phyloP scores from a whole-genome alignment of 805 yeast genomes.

The Wickerhamomyces rabaulensis region DNA sequence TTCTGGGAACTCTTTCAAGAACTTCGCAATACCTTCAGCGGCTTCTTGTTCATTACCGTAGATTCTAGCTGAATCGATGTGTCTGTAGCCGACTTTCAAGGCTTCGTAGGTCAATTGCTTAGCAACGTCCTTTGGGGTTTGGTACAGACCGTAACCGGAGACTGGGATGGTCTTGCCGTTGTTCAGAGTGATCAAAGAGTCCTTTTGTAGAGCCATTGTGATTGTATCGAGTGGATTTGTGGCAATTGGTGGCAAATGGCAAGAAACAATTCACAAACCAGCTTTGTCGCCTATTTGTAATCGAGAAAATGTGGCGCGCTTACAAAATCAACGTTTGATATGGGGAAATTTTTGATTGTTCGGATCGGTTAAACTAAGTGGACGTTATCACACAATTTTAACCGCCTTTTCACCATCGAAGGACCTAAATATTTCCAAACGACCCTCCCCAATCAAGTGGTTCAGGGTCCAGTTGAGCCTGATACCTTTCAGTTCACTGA shows the following conservation, averaged over 20 bases:
- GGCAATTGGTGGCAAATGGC: too few relatives aligned
- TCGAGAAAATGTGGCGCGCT: background rate
- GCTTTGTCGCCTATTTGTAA: background rate
- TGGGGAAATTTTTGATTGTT: too few relatives aligned
- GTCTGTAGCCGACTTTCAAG: conserved; percentile 21
- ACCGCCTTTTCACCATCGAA: conserved; percentile 35
- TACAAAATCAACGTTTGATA: background rate
- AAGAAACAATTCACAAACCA: too few relatives aligned
- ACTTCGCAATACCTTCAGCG: conserved; percentile 17
- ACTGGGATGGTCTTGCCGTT: conserved; percentile 19
- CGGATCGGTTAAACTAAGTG: too few relatives aligned
- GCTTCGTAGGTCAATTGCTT: conserved; percentile 17
- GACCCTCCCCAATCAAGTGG: conserved; percentile 46
- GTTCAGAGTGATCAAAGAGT: conserved; percentile 14
- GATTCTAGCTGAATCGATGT: conserved; percentile 18
- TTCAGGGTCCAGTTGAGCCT: conserved; percentile 46
- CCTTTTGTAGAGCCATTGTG: conserved; percentile 7
- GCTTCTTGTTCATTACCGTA: conserved; percentile 19
- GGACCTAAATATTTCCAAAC: conserved; percentile 46
- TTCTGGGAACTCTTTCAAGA: conserved; percentile 15
- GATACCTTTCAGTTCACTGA: conserved; percentile 46
- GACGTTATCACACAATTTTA: background rate
- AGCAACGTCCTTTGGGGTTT: conserved; percentile 19
- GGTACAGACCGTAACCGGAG: conserved; percentile 22
- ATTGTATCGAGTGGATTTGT: background rate